Conservation (phyloP, 2,329 filamentous ascomycete genomes). For the Thelonectria blattea region DNA sequence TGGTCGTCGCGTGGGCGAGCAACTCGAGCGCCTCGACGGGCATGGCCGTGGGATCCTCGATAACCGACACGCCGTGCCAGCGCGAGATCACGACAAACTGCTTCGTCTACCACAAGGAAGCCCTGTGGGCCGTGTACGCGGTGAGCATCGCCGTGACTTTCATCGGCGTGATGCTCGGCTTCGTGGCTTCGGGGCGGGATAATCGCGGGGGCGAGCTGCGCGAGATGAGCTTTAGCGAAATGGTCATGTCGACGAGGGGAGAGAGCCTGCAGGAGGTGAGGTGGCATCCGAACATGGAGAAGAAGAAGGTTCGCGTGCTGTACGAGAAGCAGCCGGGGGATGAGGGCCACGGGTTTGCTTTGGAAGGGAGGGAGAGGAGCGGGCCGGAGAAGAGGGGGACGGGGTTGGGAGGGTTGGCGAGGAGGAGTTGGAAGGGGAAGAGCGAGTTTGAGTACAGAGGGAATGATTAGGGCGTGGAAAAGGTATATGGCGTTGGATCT, state of each 20-base stretch:
- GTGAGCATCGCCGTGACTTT: conserved; percentile 20
- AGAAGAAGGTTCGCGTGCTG: background rate
- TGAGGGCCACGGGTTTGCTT: background rate
- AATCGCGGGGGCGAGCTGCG: background rate
- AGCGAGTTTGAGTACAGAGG: background rate
- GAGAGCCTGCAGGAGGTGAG: background rate
- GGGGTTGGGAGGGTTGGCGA: background rate
- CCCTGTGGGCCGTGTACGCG: conserved; percentile 21
- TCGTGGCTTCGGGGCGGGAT: background rate
- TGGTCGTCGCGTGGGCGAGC: conserved; percentile 30
- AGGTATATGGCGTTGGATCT: background rate
- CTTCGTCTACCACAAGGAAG: conserved; percentile 21
- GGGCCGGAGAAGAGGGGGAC: background rate
- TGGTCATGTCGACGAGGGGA: background rate
- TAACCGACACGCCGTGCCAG: conserved; percentile 20
- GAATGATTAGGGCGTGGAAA: background rate
- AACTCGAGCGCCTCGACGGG: conserved; percentile 23
- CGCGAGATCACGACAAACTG: conserved; percentile 22
- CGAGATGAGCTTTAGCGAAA: background rate
- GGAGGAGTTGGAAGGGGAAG: background rate
- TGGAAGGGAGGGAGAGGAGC: background rate
- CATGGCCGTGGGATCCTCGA: background rate
- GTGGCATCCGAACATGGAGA: background rate
- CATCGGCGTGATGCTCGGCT: conserved; percentile 24
- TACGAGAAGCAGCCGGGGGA: background rate